Evolutionary conservation across 108 stramenopile species (phyloP).

Genomic region (Skeletonema menzelii): DNA sequence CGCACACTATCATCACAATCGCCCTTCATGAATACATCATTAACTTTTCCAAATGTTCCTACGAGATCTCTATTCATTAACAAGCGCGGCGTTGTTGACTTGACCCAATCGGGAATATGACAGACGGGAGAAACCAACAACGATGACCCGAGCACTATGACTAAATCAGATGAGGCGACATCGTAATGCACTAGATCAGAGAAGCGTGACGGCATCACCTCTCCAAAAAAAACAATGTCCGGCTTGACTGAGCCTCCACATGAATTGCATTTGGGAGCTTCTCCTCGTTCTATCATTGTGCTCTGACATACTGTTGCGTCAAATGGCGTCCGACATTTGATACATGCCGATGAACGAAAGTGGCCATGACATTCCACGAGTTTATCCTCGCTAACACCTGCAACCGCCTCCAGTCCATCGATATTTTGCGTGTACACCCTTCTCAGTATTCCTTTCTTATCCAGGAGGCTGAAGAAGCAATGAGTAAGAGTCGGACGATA

Average conservation of each 20-base stretch:
- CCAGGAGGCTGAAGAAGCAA: conserved; percentile 83
- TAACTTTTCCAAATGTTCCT: conserved; percentile 19
- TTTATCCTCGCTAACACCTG: conserved; percentile 71
- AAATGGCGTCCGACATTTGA: conserved; percentile 41
- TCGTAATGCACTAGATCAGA: conserved; percentile 52
- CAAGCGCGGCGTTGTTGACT: conserved; percentile 5
- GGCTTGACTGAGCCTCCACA: conserved; percentile 91
- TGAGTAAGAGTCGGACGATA: conserved; percentile 86
- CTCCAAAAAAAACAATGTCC: conserved; percentile 96
- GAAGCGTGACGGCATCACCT: conserved; percentile 79
- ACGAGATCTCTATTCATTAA: conserved; percentile 42
- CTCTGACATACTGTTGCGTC: conserved; percentile 51
- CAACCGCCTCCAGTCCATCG: conserved; percentile 88
- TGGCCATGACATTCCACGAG: conserved; percentile 92
- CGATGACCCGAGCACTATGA: conserved; percentile 86
- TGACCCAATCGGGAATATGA: conserved; percentile 34
- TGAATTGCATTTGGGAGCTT: conserved; percentile 57
- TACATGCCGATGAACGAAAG: conserved; percentile 76
- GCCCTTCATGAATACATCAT: conserved; percentile 38
- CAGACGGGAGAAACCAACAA: conserved; percentile 86
- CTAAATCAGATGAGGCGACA: conserved; percentile 60
- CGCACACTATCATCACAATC: conserved; percentile 44
- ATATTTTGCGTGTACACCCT: conserved; percentile 95
- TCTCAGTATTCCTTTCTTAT: conserved; percentile 69
- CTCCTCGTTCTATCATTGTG: conserved; percentile 53